Percentiles rank a stretch among this genome's conserved stretches.
Evolutionary conservation across 2,329 filamentous ascomycete genomes (phyloP).

Genomic region (Nemania sp.): DNA sequence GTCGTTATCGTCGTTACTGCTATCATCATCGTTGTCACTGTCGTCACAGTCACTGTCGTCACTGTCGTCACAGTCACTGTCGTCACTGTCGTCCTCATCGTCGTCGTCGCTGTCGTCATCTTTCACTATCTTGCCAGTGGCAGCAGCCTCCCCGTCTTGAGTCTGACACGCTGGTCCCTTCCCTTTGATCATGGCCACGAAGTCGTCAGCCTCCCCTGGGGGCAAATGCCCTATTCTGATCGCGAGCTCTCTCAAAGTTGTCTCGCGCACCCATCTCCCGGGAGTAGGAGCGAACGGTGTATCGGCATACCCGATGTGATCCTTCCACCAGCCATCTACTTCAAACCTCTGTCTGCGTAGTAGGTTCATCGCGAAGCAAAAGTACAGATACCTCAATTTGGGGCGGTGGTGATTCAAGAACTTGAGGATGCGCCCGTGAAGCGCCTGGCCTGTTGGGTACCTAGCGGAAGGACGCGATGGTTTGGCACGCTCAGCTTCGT

Average conservation of each 20-base stretch:
- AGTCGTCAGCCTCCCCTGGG: slow-evolving; percentile 9
- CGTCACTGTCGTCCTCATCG: too few species aligned
- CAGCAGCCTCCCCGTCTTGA: too few species aligned
- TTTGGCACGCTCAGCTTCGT: slow-evolving; percentile 7
- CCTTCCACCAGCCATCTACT: slow-evolving; percentile 15
- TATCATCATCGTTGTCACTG: too few species aligned
- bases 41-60: too few species aligned
- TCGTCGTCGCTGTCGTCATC: too few species aligned
- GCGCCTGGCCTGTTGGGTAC: slow-evolving; percentile 12
- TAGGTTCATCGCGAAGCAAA: slow-evolving; percentile 17
- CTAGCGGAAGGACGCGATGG: background rate
- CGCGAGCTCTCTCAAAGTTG: slow-evolving; percentile 15
- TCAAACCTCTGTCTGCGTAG: slow-evolving; percentile 14
- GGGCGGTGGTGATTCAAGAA: slow-evolving; percentile 18
- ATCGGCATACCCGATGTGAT: slow-evolving; percentile 6
- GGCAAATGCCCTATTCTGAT: slow-evolving; percentile 13
- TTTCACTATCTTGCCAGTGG: too few species aligned
- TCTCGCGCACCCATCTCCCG: slow-evolving; percentile 15
- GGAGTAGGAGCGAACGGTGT: slow-evolving; percentile 10
- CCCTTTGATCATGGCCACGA: slow-evolving; percentile 13
- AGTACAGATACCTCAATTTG: slow-evolving; percentile 17
- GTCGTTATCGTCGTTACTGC: too few species aligned
- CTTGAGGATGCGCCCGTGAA: slow-evolving; percentile 17
- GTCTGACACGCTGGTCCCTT: too few species aligned
- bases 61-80: too few species aligned